Evolutionary conservation across 345 rosid species (phyloP).

Genomic region (Eucalyptus tenuipes): DNA sequence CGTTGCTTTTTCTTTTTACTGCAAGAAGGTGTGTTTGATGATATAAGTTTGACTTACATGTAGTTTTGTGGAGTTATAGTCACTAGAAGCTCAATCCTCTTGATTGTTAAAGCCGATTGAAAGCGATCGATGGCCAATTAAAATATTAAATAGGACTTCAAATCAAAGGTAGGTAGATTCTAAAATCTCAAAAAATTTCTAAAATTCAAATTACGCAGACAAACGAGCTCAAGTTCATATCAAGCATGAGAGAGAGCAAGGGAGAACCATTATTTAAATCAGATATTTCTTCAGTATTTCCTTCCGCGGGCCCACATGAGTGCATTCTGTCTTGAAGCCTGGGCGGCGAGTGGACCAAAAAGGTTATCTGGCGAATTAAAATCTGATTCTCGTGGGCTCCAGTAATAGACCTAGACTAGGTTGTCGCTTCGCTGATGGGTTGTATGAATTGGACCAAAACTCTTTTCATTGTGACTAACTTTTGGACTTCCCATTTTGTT

Average conservation of each 20-base stretch:
- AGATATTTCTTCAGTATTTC: background rate
- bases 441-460: background rate
- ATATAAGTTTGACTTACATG: background rate
- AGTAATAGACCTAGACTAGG: background rate
- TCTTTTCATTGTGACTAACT: background rate
- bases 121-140: background rate
- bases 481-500: background rate
- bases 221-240: background rate
- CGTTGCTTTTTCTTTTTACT: background rate
- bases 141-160: background rate
- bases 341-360: background rate
- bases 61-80: background rate
- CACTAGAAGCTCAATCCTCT: background rate
- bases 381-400: background rate
- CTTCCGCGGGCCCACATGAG: background rate
- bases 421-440: background rate
- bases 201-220: background rate
- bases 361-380: no score
- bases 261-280: background rate
- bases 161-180: background rate
- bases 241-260: background rate
- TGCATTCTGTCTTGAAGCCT: background rate
- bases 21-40: background rate
- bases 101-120: background rate
- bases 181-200: background rate